Base-by-base conservation (phyloP, 768 basidiomycete genomes). In the Mycena galericulata region DNA sequence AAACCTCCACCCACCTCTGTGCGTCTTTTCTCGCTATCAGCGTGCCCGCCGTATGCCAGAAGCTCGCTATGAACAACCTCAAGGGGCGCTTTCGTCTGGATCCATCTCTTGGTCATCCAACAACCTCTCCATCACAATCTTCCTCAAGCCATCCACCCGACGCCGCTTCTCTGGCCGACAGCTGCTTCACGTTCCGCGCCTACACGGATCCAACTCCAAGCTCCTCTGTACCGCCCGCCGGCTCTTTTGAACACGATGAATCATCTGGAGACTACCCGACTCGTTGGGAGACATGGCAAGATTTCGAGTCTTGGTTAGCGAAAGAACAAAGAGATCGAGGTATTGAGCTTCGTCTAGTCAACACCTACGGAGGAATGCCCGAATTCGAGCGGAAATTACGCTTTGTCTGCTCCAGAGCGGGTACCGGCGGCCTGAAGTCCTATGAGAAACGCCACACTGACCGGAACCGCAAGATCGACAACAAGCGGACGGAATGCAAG, bases 331-430 rank as follows among this genome's bases (percentile, higher is more conserved):
- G 18, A 26, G 6, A 15, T 22, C 34, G n/a, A 3, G 54, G 36
- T 8, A 56, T 56, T 8, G 54, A 56, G 24, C 26, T 56, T 12
- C 54, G 18, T 14, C 54, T 56, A 24, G 36, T 56, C 54, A 56
- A 56, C 11, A 56, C 36, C n/a, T 56, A 56, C 14, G 34, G 34
- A 36, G 34, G 34, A 6, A 7, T 36, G 34, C 38, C 54, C 3
- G n/a, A 38, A 38, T 27, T 22, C 54, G n/a, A 38, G 4, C 22
- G 55, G 11, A 36, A 57, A 15, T 15, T 41, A 4, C 55, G 55
- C 2, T 57, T 27, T 18, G 38, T 41, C 26, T 57, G 55, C 38
- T 57, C 55, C 8, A 11, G 40, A 22, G n/a, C n/a, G 5, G 55
- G 55, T 7, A 57, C 55, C 17, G 55, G 55, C 7, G 55, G 55